These are phyloP conservation scores for Aspergillus fumigatus DNA, from an alignment of 2,329 filamentous ascomycete species.

Conservation along the genomic window DNA sequence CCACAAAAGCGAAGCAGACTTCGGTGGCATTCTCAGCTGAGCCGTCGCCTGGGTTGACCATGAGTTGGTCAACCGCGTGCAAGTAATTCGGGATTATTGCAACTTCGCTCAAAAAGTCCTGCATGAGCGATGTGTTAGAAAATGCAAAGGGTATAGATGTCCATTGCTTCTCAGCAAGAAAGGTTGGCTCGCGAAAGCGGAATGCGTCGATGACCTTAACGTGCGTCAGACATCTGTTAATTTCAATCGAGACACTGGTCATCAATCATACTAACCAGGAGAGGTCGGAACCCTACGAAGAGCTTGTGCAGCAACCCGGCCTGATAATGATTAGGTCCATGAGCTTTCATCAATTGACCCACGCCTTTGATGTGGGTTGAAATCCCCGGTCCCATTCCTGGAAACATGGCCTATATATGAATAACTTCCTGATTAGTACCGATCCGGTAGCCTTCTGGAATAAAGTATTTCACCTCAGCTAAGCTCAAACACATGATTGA, in stretches of 20 bases:
- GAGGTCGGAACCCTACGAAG: constrained; percentile 39
- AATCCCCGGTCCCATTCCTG: constrained; percentile 21
- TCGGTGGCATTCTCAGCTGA: neutral
- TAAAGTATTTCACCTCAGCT: constrained; percentile 18
- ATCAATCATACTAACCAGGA: constrained; percentile 28
- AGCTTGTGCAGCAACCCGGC: constrained; percentile 34
- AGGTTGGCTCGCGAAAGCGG: constrained; percentile 24
- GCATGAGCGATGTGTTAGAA: constrained; percentile 25
- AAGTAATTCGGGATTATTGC: constrained; percentile 27
- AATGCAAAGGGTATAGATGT: constrained; percentile 26
- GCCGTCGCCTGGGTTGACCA: constrained; percentile 1
- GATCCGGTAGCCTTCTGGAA: too few relatives aligned
- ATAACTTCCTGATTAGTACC: neutral
- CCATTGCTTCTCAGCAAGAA: constrained; percentile 30
- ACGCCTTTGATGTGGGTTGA: constrained; percentile 35
- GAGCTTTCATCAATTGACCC: constrained; percentile 29
- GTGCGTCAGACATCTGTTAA: neutral
- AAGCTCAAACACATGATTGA: constrained; percentile 35
- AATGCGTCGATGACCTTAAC: constrained; percentile 30
- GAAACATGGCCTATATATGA: constrained; percentile 29
- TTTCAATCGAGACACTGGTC: too few relatives aligned
- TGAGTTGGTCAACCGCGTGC: constrained; percentile 14
- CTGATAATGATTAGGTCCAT: constrained; percentile 26
- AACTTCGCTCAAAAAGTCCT: constrained; percentile 28
- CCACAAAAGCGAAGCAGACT: neutral